Conservation (phyloP, 202 grass and related monocot species). For the Panicum virgatum region DNA sequence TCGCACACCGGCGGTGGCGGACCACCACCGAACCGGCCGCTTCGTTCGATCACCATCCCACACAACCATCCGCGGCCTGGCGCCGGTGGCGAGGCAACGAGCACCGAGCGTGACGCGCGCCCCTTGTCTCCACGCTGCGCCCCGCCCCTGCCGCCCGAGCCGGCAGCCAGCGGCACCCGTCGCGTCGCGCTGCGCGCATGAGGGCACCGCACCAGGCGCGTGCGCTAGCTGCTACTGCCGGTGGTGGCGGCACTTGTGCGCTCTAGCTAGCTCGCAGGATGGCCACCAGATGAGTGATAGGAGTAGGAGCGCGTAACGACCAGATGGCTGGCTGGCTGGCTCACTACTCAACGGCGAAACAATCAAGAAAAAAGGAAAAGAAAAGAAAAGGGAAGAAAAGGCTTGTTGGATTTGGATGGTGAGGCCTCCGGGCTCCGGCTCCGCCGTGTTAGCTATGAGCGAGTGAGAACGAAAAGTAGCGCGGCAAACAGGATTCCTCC, state of each 20-base stretch:
- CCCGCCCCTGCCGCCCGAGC: too few species aligned
- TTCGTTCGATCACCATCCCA: too few species aligned
- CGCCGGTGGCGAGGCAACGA: too few species aligned
- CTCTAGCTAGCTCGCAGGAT: constrained; percentile 22
- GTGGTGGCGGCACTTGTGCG: constrained; percentile 23
- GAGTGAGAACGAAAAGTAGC: background rate
- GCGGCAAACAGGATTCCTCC: background rate
- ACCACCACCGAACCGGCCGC: too few species aligned
- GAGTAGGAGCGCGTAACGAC: background rate
- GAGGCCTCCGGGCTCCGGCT: background rate
- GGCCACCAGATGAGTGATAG: too few species aligned
- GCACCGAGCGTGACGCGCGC: too few species aligned
- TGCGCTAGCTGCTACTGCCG: background rate
- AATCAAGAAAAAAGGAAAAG: too few species aligned
- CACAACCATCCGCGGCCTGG: too few species aligned
- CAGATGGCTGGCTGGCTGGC: background rate
- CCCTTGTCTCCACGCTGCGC: too few species aligned
- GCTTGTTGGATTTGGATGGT: background rate
- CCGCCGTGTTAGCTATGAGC: background rate
- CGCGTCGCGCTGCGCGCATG: background rate
- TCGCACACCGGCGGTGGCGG: too few species aligned
- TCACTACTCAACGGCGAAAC: background rate
- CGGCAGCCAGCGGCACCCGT: too few species aligned
- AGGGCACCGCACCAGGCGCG: constrained; percentile 39
- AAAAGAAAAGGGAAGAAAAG: background rate